These are phyloP conservation scores for Solanum stenotomum DNA, from an alignment of 257 asterid species.

Conservation along the genomic window DNA sequence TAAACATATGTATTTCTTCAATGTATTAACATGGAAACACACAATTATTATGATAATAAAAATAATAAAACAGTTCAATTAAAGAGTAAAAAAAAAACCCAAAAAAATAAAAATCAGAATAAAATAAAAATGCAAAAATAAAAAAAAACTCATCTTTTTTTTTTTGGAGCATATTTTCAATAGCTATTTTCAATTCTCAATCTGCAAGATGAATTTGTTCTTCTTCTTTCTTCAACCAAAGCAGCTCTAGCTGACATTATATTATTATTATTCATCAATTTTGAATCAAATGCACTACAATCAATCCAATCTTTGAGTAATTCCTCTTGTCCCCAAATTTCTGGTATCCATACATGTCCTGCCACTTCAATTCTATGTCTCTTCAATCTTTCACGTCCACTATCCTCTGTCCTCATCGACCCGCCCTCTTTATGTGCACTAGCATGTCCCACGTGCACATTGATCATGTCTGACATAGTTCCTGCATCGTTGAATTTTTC, in stretches of 20 bases:
- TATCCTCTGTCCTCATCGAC: not conserved
- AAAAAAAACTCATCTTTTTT: not conserved
- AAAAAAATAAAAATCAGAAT: not conserved
- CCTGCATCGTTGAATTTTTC: not conserved
- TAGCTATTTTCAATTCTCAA: slow-evolving; percentile 32
- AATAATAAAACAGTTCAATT: not conserved
- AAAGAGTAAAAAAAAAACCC: not conserved
- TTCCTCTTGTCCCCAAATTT: slow-evolving; percentile 78
- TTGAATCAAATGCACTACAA: slow-evolving; percentile 55
- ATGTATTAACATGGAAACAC: not conserved
- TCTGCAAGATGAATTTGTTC: slow-evolving; percentile 7
- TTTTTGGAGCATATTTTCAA: not conserved
- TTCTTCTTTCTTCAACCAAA: slow-evolving; percentile 43
- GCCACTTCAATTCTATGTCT: slow-evolving; percentile 70
- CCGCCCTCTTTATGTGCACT: not conserved
- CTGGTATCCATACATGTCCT: slow-evolving; percentile 92
- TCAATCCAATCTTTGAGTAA: slow-evolving; percentile 76
- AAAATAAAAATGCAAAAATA: not conserved
- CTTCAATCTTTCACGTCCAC: slow-evolving; percentile 69
- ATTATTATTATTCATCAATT: slow-evolving; percentile 30
- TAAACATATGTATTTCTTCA: not conserved
- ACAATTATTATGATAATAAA: not conserved
- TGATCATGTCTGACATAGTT: not conserved
- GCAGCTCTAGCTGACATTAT: slow-evolving; percentile 66
- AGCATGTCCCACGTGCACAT: not conserved